These are phyloP conservation scores for Lactifluus pinguis DNA, from an alignment of 768 basidiomycete genomes.

Conservation along the genomic window DNA sequence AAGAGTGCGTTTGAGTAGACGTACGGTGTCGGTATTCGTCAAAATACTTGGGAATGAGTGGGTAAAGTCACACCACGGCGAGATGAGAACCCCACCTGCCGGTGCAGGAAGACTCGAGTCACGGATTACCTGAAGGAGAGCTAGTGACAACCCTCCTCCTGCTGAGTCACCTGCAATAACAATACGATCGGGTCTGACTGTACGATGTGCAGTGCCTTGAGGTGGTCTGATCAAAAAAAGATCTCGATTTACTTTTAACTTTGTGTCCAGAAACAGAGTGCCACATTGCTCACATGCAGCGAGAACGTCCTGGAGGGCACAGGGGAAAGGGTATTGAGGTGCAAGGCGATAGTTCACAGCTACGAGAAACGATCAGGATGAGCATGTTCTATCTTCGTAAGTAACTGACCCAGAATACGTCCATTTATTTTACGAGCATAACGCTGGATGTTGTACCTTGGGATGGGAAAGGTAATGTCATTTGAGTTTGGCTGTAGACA, in stretches of 20 bases:
- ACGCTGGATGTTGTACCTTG: conserved; percentile 66
- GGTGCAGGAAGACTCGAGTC: conserved; percentile 76
- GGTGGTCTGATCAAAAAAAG: conserved; percentile 88
- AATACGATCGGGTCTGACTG: conserved; percentile 75
- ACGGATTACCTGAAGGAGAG: conserved; percentile 79
- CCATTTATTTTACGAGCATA: conserved; percentile 90
- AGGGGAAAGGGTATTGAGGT: conserved; percentile 96
- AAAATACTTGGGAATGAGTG: conserved; percentile 91
- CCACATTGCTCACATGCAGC: conserved; percentile 62
- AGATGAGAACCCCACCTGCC: conserved; percentile 82
- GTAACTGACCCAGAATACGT: conserved; percentile 60
- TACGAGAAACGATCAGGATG: conserved; percentile 23
- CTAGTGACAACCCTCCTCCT: conserved; percentile 79
- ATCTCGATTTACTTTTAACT: conserved; percentile 38
- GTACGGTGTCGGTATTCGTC: conserved; percentile 73
- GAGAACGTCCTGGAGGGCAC: conserved; percentile 79
- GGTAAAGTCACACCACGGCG: conserved; percentile 90
- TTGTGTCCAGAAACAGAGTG: background rate
- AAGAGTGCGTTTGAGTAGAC: conserved; percentile 18
- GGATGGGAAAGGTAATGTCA: background rate
- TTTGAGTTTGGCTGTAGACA: background rate
- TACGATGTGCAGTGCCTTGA: conserved; percentile 59
- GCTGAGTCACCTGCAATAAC: conserved; percentile 89
- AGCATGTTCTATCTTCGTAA: background rate
- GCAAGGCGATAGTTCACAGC: conserved; percentile 81